Conservation (phyloP, 1,284 basidiomycete species). For the Gomphus sp. region DNA sequence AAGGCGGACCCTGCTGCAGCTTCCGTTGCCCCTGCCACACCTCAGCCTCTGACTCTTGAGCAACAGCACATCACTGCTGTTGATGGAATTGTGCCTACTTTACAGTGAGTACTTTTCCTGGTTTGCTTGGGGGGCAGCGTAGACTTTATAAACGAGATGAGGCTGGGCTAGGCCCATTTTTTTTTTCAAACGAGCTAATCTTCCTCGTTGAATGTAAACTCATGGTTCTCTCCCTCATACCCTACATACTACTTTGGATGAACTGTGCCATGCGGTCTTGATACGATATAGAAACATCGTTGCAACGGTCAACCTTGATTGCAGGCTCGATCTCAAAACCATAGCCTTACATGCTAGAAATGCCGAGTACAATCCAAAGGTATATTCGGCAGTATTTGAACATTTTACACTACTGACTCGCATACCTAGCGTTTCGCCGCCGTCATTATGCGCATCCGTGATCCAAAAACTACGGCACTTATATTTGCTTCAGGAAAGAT, state of each 20-base stretch:
- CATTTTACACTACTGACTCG: slow-evolving; percentile 12
- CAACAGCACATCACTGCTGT: slow-evolving; percentile 90
- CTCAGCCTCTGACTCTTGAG: slow-evolving; percentile 68
- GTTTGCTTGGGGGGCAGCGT: not conserved
- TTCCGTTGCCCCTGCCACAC: slow-evolving; percentile 36
- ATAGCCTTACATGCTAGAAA: slow-evolving; percentile 97
- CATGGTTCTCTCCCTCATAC: not conserved
- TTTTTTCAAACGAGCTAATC: not conserved
- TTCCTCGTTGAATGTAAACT: not conserved
- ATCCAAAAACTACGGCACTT: slow-evolving; percentile 98
- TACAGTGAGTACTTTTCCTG: slow-evolving; percentile 47
- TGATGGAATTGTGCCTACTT: slow-evolving; percentile 88
- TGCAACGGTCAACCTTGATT: slow-evolving; percentile 97
- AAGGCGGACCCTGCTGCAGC: slow-evolving; percentile 26
- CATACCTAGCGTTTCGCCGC: slow-evolving; percentile 95
- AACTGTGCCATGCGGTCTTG: not conserved
- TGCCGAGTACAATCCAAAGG: slow-evolving; percentile 99
- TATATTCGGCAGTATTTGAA: slow-evolving; percentile 27
- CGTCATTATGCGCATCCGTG: slow-evolving; percentile 99
- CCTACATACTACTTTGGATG: not conserved
- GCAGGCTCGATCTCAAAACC: slow-evolving; percentile 94
- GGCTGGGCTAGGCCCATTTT: not conserved
- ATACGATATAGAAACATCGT: slow-evolving; percentile 76
- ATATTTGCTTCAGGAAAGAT: slow-evolving; percentile 99
- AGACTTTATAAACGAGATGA: not conserved